phyloP scores from a whole-genome alignment of 2,329 filamentous ascomycete genomes.

The Aschersonia sp. region DNA sequence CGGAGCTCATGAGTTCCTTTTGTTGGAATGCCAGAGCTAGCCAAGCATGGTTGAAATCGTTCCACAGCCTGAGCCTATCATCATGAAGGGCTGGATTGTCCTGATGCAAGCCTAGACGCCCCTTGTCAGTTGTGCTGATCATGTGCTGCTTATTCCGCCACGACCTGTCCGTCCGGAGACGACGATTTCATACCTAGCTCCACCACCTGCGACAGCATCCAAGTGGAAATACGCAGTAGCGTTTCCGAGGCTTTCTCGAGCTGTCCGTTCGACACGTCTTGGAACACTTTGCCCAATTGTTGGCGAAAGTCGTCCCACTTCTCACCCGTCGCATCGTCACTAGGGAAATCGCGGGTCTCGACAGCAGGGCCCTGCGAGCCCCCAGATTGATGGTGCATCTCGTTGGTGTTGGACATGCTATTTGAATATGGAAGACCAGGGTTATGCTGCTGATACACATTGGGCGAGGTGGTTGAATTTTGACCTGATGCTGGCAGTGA shows the following conservation, averaged over 20 bases:
- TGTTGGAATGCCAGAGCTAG: conserved; percentile 71
- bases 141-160: not conserved
- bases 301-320: conserved; percentile 53
- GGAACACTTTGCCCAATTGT: conserved; percentile 53
- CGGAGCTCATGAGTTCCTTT: conserved; percentile 55
- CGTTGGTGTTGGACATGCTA: conserved; percentile 22
- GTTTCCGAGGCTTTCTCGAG: conserved; percentile 36
- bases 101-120: conserved; percentile 49
- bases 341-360: conserved; percentile 41
- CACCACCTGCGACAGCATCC: conserved; percentile 39
- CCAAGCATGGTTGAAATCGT: conserved; percentile 91
- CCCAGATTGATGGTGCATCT: not conserved
- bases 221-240: conserved; percentile 36
- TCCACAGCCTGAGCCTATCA: conserved; percentile 76
- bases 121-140: conserved; percentile 5
- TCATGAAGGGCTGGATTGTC: conserved; percentile 66
- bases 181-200: conserved; percentile 33
- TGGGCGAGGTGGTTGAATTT: conserved; percentile 31
- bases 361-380: conserved; percentile 13
- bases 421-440: conserved; percentile 37
- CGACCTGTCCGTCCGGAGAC: not conserved
- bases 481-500: conserved; percentile 34
- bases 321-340: conserved; percentile 45
- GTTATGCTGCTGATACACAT: conserved; percentile 55
- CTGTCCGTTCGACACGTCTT: conserved; percentile 44